A percentile compares a stretch with the other conserved stretches of the same genome.
Evolutionary conservation across 2,329 filamentous ascomycete species (phyloP).

Genomic region (Epichloe festucae): DNA sequence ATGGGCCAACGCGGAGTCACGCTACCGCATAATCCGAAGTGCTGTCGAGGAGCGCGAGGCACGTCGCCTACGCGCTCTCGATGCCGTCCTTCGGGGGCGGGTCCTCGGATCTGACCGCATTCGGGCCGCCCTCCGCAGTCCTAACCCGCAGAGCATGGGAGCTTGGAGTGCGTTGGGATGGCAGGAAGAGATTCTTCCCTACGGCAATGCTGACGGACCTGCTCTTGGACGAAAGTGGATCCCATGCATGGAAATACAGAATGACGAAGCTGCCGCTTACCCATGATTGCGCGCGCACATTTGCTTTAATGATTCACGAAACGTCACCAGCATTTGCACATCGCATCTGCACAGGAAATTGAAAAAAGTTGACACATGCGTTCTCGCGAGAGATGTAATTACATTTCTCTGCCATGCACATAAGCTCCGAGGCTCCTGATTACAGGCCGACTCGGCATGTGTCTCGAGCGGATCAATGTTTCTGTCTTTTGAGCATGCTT

Average conservation of each 20-base stretch:
- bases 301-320: constrained; percentile 6
- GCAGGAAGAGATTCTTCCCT: constrained; percentile 29
- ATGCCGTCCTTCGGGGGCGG: constrained; percentile 25
- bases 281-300: constrained; percentile 13
- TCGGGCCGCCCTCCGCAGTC: constrained; percentile 22
- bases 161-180: constrained; percentile 36
- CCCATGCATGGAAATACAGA: constrained; percentile 19
- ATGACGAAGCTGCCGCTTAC: constrained; percentile 16
- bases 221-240: constrained; percentile 32
- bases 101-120: constrained; percentile 24
- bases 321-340: constrained; percentile 2
- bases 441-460: not conserved
- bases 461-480: not conserved
- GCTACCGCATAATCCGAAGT: constrained; percentile 34
- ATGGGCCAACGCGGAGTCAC: constrained; percentile 34
- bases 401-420: not conserved
- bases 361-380: not conserved
- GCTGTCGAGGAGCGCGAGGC: constrained; percentile 46
- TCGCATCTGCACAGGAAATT: constrained; percentile 1
- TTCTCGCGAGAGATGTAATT: not conserved
- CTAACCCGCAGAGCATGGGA: constrained; percentile 26
- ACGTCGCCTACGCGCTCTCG: constrained; percentile 34
- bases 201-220: constrained; percentile 27
- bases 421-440: not conserved
- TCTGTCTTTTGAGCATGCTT: not conserved